Base-by-base conservation (phyloP, 2,329 filamentous ascomycete species). In the Tolypocladium pustulatum region DNA sequence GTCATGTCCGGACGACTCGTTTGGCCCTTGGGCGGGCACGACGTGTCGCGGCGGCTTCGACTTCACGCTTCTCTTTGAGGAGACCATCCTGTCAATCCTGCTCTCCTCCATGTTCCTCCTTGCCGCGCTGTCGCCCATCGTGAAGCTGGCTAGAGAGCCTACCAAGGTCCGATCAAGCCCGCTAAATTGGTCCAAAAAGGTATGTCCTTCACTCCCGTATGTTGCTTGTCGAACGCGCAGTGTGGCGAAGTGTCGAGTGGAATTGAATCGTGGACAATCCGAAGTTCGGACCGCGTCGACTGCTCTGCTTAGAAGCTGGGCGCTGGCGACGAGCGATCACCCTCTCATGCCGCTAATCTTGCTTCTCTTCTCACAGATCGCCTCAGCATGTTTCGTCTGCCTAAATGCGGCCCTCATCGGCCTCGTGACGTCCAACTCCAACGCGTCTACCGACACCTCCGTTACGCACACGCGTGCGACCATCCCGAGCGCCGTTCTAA, bases 31-130 rank as follows among this genome's bases (percentile, higher is more conserved):
- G 59, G 56, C 56, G 13, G 59, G 59, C 30, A 9, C 43, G 40
- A 38, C 36, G 27, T 65, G 63, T 56, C 63, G 62, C 34, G 61
- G 62, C 51, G 62, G 62, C 51, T 64, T 65, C 60, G 62, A 65
- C 57, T 64, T 65, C 52, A 64, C 64, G 7, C 58, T 64, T 20
- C 54, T 64, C 13, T 65, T 65, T 54, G 61, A 65, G 51, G 60
- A 64, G 12, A 49, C 55, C 54, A 58, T 65, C 22, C 57, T 65
- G 25, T 58, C 61, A 9, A 38, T 64, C 46, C 60, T 60, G 2
- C 30, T 46, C 25, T 56, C 59, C 12, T 12, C 53, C 6, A 10
- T 60, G 12, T 59, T 61, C 27, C 49, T 61, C n/a, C 25, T 59
- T 37, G 54, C 36, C n/a, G 46, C 57, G 7, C 51, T 41, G 12